Evolutionary conservation across 306 rosid genomes (phyloP).

Genomic region (Casuarina glauca): DNA sequence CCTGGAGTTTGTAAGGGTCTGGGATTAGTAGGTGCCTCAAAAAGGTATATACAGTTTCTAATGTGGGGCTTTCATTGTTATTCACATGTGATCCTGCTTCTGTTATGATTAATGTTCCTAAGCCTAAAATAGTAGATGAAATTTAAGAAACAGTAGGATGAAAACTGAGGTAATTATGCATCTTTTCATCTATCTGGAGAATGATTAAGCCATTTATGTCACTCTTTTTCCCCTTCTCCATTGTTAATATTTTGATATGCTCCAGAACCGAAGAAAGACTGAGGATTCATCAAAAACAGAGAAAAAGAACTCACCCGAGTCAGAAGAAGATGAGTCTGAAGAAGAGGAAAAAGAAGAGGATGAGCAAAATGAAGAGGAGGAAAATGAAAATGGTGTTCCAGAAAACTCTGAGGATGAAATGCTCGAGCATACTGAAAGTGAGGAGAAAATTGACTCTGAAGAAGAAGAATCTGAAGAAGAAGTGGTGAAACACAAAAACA

Average conservation of each 20-base stretch:
- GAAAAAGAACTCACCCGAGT: constrained; percentile 58
- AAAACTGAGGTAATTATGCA: background rate
- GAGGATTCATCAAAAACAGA: constrained; percentile 50
- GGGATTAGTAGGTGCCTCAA: background rate
- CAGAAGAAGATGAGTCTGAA: constrained; percentile 63
- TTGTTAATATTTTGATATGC: constrained; percentile 22
- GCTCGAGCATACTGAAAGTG: constrained; percentile 67
- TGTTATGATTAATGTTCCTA: background rate
- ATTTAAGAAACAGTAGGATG: background rate
- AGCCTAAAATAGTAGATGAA: background rate
- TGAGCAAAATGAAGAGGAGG: constrained; percentile 61
- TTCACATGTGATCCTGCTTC: background rate
- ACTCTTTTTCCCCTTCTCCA: background rate
- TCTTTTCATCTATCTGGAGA: constrained; percentile 9
- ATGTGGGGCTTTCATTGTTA: background rate
- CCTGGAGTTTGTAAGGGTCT: background rate
- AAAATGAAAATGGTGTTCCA: constrained; percentile 60
- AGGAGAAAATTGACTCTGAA: constrained; percentile 60
- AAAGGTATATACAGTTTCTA: background rate
- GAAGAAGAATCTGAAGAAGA: constrained; percentile 72
- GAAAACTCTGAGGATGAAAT: constrained; percentile 79
- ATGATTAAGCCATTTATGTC: background rate
- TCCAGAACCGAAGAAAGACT: constrained; percentile 62
- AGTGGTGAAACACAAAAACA: constrained; percentile 35
- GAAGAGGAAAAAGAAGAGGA: constrained; percentile 51